Evolutionary conservation across 768 basidiomycete genomes (phyloP), one percentile per base, ranked within the genome.

Genomic region (Exsudoporus frostii): DNA sequence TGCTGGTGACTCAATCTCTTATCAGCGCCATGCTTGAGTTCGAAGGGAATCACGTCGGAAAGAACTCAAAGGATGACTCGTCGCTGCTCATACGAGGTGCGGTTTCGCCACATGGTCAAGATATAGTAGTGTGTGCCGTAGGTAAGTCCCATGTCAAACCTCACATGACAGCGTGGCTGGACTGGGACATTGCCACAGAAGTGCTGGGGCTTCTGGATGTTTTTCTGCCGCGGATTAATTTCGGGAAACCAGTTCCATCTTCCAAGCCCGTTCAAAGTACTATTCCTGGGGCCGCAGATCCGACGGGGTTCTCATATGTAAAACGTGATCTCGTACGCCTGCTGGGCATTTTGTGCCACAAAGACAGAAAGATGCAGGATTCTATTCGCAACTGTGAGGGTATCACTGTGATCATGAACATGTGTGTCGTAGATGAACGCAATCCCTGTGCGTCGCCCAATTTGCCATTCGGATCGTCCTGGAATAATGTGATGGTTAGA

Each of bases 291-390:
- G 55, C 65, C 47, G 39, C 59, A 36, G 80, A 79, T 49, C 64
- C 74, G 40, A 73, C 78, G n/a, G 84, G 87, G 14, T 93, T 96
- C 67, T 77, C 80, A 1, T 90, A 91, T 66, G 73, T 97, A 54
- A 96, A 96, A 70, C 81, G 92, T 41, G 91, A 95, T 71, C 78
- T 97, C 34, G 89, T 94, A n/a, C 86, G 90, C 17, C 73, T 96
- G 13, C 74, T 96, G n/a, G 92, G 91, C 7, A 78, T 90, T 43
- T 70, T 96, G 13, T 83, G 82, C 48, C 80, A 89, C 63, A 80
- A 78, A 41, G 76, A 78, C 58, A 83, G 71, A 64, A 74, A 70
- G 29, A 83, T 86, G 38, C 93, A 95, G 65, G 89, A 96, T 68
- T 79, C 83, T 9, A 77, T 86, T 37, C 79, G 93, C 45, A 69